Evolutionary conservation across 2,329 filamentous ascomycete genomes (phyloP), one percentile per base, ranked within the genome.

Genomic region (Epichloe coenophiala): DNA sequence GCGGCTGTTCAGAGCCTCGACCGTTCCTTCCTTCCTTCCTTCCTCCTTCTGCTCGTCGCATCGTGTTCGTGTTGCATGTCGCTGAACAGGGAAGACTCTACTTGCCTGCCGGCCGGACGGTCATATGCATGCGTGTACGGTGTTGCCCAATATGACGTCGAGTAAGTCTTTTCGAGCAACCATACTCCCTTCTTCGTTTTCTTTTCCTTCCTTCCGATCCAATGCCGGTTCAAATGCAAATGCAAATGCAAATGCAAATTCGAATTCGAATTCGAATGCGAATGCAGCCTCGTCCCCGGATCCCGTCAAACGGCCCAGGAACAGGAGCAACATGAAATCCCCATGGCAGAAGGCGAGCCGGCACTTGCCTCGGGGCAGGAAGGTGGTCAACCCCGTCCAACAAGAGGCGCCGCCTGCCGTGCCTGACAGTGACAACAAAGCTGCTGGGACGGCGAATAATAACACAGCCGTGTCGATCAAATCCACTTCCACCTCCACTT

Each of bases 101-200:
- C 47, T 45, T 35, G 31, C 21, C 42, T 23, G 13, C 42, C 33
- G 41, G 59, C 58, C 58, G 59, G 60, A 55, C 56, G 51, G 61
- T 59, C 55, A 53, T 56, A 58, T 54, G 52, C 56, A 58, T 54
- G 52, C 56, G 59, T 60, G 17, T 17, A 17, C 17, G 17, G 17
- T 17, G 52, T 61, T 62, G 60, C 64, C 64, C 65, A 67, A 59
- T 58, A 72, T 72, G 69, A 65, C 69, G 62, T 70, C 70, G 59
- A 68, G 67, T 68, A 73, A 71, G 68, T 71, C 66, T 55, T 62
- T 65, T 58, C 62, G 66, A 61, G 63, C 65, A 49, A 62, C 63
- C 52, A 58, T 64, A 49, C 60, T 70, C 55, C 61, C 65, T 56
- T 61, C 64, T 57, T 64, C 64, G 52, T 54, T 64, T 55, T 66